A percentile compares a stretch with the other conserved stretches of the same genome.
Evolutionary conservation across 768 basidiomycete genomes (phyloP).

Genomic region (Amylocystis lapponica): DNA sequence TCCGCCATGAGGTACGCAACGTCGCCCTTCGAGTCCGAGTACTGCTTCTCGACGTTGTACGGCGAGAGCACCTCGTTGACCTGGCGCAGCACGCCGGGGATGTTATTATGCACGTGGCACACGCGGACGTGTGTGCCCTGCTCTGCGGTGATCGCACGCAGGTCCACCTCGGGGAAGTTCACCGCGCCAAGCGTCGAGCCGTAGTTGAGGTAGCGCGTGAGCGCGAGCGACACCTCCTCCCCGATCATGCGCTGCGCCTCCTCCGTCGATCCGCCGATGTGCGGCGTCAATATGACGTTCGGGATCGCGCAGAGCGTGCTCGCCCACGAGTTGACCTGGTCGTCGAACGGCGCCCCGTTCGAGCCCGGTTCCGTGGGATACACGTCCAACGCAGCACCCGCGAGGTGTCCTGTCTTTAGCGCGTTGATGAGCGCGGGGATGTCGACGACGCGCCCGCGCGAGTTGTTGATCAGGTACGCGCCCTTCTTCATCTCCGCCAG

Average conservation of each 20-base stretch:
- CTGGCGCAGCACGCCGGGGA: slow-evolving; percentile 88
- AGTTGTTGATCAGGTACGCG: slow-evolving; percentile 95
- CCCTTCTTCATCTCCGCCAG: slow-evolving; percentile 92
- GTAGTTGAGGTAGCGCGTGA: slow-evolving; percentile 86
- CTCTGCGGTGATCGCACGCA: slow-evolving; percentile 85
- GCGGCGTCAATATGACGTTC: slow-evolving; percentile 96
- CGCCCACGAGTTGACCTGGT: slow-evolving; percentile 84
- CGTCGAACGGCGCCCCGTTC: slow-evolving; percentile 87
- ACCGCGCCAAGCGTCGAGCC: slow-evolving; percentile 90
- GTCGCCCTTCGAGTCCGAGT: slow-evolving; percentile 94
- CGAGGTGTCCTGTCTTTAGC: slow-evolving; percentile 80
- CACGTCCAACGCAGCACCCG: slow-evolving; percentile 90
- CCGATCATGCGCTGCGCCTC: slow-evolving; percentile 98
- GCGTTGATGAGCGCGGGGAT: slow-evolving; percentile 84
- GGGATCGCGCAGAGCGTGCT: slow-evolving; percentile 66
- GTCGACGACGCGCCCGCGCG: slow-evolving; percentile 92
- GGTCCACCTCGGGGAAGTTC: slow-evolving; percentile 98
- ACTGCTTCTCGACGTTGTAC: slow-evolving; percentile 99
- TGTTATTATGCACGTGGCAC: slow-evolving; percentile 94
- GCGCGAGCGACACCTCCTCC: slow-evolving; percentile 82
- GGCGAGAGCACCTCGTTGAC: slow-evolving; percentile 93
- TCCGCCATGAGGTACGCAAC: slow-evolving; percentile 96
- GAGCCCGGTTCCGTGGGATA: slow-evolving; percentile 90
- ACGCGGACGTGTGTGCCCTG: slow-evolving; percentile 79
- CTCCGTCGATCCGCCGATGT: slow-evolving; percentile 98